Evolutionary conservation across 192 early-diverging fungal species (phyloP).

Genomic region (Hyaloraphidium curvatum): DNA sequence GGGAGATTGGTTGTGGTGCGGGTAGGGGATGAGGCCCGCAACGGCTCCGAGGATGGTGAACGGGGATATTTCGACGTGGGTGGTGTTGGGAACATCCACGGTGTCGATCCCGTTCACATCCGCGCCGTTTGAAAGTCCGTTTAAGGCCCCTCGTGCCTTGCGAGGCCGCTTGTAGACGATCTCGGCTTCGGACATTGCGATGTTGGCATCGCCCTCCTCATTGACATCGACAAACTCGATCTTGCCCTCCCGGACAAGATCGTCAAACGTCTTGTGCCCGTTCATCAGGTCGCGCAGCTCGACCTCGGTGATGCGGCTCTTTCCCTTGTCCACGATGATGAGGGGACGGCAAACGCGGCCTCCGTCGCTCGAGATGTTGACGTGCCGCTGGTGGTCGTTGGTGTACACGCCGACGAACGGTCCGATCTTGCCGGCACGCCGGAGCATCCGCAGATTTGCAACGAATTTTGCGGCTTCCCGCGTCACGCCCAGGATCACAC

Average conservation of each 20-base stretch:
- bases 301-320: constrained; percentile 36
- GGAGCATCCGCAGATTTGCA: constrained; percentile 58
- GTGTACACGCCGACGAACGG: constrained; percentile 81
- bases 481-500: constrained; percentile 76
- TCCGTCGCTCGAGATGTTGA: constrained; percentile 83
- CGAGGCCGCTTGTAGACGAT: constrained; percentile 32
- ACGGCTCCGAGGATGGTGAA: constrained; percentile 91
- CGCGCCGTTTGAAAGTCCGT: too few species aligned
- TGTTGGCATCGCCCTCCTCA: constrained; percentile 91
- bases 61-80: constrained; percentile 90
- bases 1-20: constrained; percentile 96
- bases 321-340: constrained; percentile 78
- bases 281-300: constrained; percentile 41
- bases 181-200: constrained; percentile 75
- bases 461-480: constrained; percentile 72
- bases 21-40: constrained; percentile 95
- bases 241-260: constrained; percentile 73
- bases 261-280: constrained; percentile 56
- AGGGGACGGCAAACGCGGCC: constrained; percentile 91
- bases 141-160: too few species aligned
- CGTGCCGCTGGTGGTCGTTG: constrained; percentile 56
- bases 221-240: constrained; percentile 95
- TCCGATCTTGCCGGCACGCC: constrained; percentile 70
- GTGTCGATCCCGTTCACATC: constrained; percentile 6
- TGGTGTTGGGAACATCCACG: constrained; percentile 38